Evolutionary conservation across 2,329 filamentous ascomycete genomes (phyloP), one percentile per base, ranked within the genome.

Genomic region (Cladophialophora psammophila): DNA sequence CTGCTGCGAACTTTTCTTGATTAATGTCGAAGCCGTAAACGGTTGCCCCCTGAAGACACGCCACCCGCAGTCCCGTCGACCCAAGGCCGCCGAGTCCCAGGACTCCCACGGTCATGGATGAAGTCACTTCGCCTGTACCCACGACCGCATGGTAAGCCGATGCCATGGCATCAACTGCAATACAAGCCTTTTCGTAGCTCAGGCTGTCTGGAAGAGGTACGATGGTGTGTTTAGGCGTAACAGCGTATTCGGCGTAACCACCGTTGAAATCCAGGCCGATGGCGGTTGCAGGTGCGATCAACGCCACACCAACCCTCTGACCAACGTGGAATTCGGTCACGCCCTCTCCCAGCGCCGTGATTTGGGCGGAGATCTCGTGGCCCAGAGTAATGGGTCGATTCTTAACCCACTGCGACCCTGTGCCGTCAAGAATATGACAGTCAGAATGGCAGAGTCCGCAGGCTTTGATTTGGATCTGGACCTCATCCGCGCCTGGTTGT

Each of bases 21-120:
- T 59, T 45, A 31, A 59, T 59, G 36, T 59, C 56, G 35, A 59
- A 42, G 4, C 56, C 56, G 36, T 59, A 59, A 8, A 59, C 56
- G 56, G 56, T 59, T n/a, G 13, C 12, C 42, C 56, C 56, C 36
- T 59, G 56, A 20, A 59, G 56, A 45, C 35, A 42, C 10, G 56
- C 56, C 4, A 59, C 36, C 18, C 15, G 15, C 13, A 59, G 5
- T 4, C 56, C 56, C 4, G 18, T 45, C 18, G 36, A 45, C 12
- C 56, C 56, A 3, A 59, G 56, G 9, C 56, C 56, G 18, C 56
- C 56, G 7, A 59, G 35, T 12, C 56, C 56, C 8, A 59, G 13
- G 10, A 59, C 36, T 20, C 9, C 56, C 56, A 59, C 56, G 7
- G 56, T 59, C 36, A 45, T 59, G 6, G 12, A 3, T 20, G 56